Conservation (phyloP, 768 basidiomycete genomes). For the Pulveroboletus sp. region DNA sequence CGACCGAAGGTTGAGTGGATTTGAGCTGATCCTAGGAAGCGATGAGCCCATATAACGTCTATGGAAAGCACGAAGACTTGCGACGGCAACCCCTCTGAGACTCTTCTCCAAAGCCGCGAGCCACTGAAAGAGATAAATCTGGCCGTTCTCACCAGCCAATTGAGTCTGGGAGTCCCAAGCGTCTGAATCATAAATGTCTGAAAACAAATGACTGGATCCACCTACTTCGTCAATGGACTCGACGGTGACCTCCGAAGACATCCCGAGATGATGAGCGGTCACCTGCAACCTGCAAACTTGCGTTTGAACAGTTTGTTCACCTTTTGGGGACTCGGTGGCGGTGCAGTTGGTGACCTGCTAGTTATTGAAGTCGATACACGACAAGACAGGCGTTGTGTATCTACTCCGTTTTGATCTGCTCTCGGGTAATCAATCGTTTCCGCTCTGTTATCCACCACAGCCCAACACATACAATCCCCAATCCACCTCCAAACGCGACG, state of each 20-base stretch:
- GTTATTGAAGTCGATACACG: neutral
- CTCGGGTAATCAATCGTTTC: conserved; percentile 16
- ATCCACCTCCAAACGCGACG: conserved; percentile 22
- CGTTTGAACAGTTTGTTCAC: neutral
- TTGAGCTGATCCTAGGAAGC: conserved; percentile 59
- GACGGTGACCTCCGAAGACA: conserved; percentile 23
- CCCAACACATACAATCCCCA: conserved; percentile 25
- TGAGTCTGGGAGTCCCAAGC: conserved; percentile 45
- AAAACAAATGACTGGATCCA: neutral
- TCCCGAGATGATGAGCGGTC: conserved; percentile 8
- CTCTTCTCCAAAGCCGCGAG: conserved; percentile 60
- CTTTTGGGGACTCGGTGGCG: neutral
- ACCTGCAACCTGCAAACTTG: neutral
- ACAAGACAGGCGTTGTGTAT: neutral
- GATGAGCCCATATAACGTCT: conserved; percentile 1
- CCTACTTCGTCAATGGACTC: conserved; percentile 32
- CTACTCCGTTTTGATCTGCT: conserved; percentile 21
- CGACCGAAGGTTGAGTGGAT: conserved; percentile 54
- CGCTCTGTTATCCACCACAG: conserved; percentile 31
- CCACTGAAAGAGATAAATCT: conserved; percentile 84
- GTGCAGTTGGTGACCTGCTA: neutral
- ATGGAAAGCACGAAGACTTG: conserved; percentile 33
- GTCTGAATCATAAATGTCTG: conserved; percentile 8
- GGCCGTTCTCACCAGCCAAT: conserved; percentile 68
- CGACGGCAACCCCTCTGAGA: conserved; percentile 45